Percentiles rank a stretch among this genome's conserved stretches.
These are phyloP conservation scores for Elsinoe ampelina DNA, from an alignment of 2,329 filamentous ascomycete species.

Conservation along the genomic window DNA sequence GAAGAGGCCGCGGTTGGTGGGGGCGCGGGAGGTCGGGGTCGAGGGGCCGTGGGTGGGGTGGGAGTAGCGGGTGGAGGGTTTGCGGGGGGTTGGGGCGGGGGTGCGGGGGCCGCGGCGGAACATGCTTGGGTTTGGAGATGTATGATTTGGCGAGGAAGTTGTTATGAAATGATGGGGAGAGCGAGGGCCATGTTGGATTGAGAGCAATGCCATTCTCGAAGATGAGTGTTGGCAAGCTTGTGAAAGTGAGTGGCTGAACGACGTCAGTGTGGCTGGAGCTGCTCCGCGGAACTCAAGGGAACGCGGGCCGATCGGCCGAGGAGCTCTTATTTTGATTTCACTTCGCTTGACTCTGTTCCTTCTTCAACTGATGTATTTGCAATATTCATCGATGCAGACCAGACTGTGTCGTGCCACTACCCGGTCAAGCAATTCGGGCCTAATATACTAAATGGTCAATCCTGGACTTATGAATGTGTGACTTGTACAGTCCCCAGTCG, in stretches of 20 bases:
- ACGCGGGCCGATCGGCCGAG: too few species aligned
- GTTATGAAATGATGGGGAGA: neutral
- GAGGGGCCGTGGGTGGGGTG: neutral
- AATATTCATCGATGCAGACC: too few species aligned
- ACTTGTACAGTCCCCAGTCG: too few species aligned
- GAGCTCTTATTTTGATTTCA: too few species aligned
- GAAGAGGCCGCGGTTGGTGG: constrained; percentile 22
- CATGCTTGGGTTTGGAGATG: neutral
- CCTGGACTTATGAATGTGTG: too few species aligned
- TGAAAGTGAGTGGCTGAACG: neutral
- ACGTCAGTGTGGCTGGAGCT: constrained; percentile 11
- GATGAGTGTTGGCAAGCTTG: constrained; percentile 1
- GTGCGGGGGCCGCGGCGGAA: constrained; percentile 13
- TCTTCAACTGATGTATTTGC: too few species aligned
- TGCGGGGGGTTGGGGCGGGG: neutral
- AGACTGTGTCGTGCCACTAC: too few species aligned
- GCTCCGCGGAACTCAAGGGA: too few species aligned
- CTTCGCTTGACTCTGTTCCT: too few species aligned
- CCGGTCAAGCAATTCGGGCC: too few species aligned
- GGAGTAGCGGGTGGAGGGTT: neutral
- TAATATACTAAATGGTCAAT: too few species aligned
- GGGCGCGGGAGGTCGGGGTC: neutral
- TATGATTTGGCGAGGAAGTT: neutral
- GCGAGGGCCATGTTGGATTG: neutral
- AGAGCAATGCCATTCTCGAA: constrained; percentile 5